Evolutionary conservation across 257 asterid genomes (phyloP).

Genomic region (Plantago ovata): DNA sequence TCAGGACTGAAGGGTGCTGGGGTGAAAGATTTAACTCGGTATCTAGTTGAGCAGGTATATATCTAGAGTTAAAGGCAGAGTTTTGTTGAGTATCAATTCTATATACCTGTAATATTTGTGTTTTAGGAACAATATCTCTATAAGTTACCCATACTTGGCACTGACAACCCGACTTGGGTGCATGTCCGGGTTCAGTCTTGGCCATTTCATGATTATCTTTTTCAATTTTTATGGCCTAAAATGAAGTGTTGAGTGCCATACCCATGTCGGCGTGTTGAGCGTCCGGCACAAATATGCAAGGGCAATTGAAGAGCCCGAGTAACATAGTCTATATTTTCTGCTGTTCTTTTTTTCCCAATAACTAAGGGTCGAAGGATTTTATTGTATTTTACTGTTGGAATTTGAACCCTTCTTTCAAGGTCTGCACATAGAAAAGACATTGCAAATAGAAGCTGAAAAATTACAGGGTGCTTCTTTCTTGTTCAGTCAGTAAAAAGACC

Average conservation of each 20-base stretch:
- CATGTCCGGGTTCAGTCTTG: too few relatives aligned
- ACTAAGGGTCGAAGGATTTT: neutral
- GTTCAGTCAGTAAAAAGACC: conserved; percentile 74
- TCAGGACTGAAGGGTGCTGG: conserved; percentile 96
- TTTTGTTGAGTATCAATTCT: neutral
- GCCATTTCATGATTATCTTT: too few relatives aligned
- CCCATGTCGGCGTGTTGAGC: too few relatives aligned
- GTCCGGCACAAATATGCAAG: too few relatives aligned
- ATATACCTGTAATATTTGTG: neutral
- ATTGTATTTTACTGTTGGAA: neutral
- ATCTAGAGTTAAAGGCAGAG: neutral
- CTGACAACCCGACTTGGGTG: too few relatives aligned
- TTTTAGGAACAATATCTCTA: too few relatives aligned
- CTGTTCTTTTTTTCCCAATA: conserved; percentile 4
- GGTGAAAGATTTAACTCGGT: conserved; percentile 63
- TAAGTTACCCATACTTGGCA: too few relatives aligned
- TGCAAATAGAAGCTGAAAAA: conserved; percentile 10
- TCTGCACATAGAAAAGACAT: neutral
- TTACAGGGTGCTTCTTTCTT: conserved; percentile 18
- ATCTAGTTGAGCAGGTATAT: conserved; percentile 68
- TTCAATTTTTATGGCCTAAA: too few relatives aligned
- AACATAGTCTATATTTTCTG: neutral
- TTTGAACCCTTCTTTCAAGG: neutral
- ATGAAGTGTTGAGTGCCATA: too few relatives aligned
- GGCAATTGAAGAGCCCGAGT: too few relatives aligned